Conservation (phyloP, 768 basidiomycete species). For the Suillus lakei region DNA sequence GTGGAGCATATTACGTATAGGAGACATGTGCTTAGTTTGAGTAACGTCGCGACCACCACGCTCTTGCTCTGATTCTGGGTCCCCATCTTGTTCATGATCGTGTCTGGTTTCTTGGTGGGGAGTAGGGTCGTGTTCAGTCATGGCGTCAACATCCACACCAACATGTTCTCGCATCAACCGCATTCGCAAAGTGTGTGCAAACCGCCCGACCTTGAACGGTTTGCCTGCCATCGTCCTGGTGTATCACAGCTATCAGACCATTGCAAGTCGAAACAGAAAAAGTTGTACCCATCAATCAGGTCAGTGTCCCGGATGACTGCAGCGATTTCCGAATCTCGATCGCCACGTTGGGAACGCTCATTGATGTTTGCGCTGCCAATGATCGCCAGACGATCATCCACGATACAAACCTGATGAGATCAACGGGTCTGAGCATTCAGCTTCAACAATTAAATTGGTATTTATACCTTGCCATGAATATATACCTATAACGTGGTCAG, state of each 20-base stretch:
- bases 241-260: conserved; percentile 9
- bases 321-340: conserved; percentile 95
- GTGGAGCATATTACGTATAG: conserved; percentile 37
- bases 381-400: conserved; percentile 93
- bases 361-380: conserved; percentile 99
- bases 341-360: conserved; percentile 93
- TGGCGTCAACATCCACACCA: conserved; percentile 90
- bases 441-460: background rate
- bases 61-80: conserved; percentile 73
- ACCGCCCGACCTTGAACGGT: conserved; percentile 95
- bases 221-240: conserved; percentile 89
- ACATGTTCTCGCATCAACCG: conserved; percentile 97
- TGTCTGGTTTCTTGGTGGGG: conserved; percentile 52
- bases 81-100: conserved; percentile 67
- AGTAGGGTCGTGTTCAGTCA: conserved; percentile 78
- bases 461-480: conserved; percentile 78
- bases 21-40: conserved; percentile 42
- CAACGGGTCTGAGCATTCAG: background rate
- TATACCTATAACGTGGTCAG: conserved; percentile 61
- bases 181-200: conserved; percentile 92
- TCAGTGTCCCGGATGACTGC: conserved; percentile 95
- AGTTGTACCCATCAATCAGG: conserved; percentile 83
- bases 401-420: conserved; percentile 60
- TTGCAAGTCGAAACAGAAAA: background rate
- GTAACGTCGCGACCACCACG: conserved; percentile 47